Percentiles rank a stretch among this genome's conserved stretches.
Evolutionary conservation across 2,329 filamentous ascomycete species (phyloP).

Genomic region (Daldinia sp.): DNA sequence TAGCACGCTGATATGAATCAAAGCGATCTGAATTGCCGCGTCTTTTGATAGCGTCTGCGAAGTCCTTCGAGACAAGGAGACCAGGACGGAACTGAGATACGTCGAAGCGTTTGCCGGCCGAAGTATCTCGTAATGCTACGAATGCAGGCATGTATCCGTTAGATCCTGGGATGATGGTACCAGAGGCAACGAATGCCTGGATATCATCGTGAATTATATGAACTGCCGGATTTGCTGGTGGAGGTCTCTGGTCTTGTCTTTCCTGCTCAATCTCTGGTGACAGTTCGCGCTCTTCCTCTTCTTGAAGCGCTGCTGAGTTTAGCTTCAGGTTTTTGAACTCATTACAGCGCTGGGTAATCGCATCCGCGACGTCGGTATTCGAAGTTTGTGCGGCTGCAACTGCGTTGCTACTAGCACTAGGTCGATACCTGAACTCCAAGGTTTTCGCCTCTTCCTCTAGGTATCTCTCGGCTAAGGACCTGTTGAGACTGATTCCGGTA

Average conservation of each 20-base stretch:
- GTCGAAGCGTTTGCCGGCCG: slow-evolving; percentile 49
- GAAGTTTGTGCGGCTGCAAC: slow-evolving; percentile 6
- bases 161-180: slow-evolving; percentile 43
- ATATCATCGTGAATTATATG: slow-evolving; percentile 58
- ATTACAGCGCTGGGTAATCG: slow-evolving; percentile 46
- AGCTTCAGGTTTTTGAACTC: slow-evolving; percentile 47
- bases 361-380: neutral
- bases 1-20: slow-evolving; percentile 32
- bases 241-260: slow-evolving; percentile 55
- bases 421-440: slow-evolving; percentile 61
- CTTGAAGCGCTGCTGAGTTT: slow-evolving; percentile 55
- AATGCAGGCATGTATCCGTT: slow-evolving; percentile 57
- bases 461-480: slow-evolving; percentile 52
- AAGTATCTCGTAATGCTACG: slow-evolving; percentile 51
- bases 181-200: slow-evolving; percentile 49
- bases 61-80: slow-evolving; percentile 34
- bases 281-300: slow-evolving; percentile 76
- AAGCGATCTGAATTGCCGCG: neutral
- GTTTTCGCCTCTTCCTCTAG: slow-evolving; percentile 64
- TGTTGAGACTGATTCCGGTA: slow-evolving; percentile 27
- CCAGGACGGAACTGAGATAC: slow-evolving; percentile 49
- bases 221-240: slow-evolving; percentile 46
- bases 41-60: slow-evolving; percentile 21
- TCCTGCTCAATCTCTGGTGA: slow-evolving; percentile 70
- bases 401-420: slow-evolving; percentile 28